These are phyloP conservation scores for Pichia phayaonensis DNA, from an alignment of 805 yeast genomes.

Conservation along the genomic window DNA sequence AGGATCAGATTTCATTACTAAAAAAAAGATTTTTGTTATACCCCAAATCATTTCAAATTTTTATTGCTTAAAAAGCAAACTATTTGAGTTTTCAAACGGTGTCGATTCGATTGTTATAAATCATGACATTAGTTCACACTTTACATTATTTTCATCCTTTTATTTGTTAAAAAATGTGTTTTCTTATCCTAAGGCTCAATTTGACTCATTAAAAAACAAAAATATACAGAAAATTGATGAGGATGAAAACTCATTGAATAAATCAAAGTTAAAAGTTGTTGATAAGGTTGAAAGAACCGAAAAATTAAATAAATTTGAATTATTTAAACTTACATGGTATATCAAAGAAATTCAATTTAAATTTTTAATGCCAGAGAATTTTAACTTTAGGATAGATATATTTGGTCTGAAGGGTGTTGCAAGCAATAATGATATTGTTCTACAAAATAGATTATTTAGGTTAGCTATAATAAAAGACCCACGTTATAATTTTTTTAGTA, in stretches of 20 bases:
- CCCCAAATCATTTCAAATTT: conserved; percentile 6
- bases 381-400: conserved; percentile 41
- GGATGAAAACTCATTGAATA: neutral
- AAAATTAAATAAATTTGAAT: neutral
- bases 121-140: conserved; percentile 36
- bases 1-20: neutral
- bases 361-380: conserved; percentile 38
- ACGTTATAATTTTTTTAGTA: conserved; percentile 1
- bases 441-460: conserved; percentile 8
- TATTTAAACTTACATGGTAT: conserved; percentile 5
- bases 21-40: conserved; percentile 3
- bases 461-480: conserved; percentile 8
- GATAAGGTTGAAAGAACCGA: neutral
- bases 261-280: neutral
- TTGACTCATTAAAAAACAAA: neutral
- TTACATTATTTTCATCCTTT: conserved; percentile 37
- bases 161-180: conserved; percentile 38
- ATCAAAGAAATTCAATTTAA: conserved; percentile 15
- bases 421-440: conserved; percentile 4
- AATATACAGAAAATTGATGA: neutral
- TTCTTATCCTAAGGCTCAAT: neutral
- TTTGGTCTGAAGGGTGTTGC: conserved; percentile 20
- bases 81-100: conserved; percentile 3
- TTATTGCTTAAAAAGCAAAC: conserved; percentile 6
- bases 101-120: conserved; percentile 3